Evolutionary conservation across 2,329 filamentous ascomycete species (phyloP), one percentile per base, ranked within the genome.

Genomic region (Hymenoscyphus occultus): DNA sequence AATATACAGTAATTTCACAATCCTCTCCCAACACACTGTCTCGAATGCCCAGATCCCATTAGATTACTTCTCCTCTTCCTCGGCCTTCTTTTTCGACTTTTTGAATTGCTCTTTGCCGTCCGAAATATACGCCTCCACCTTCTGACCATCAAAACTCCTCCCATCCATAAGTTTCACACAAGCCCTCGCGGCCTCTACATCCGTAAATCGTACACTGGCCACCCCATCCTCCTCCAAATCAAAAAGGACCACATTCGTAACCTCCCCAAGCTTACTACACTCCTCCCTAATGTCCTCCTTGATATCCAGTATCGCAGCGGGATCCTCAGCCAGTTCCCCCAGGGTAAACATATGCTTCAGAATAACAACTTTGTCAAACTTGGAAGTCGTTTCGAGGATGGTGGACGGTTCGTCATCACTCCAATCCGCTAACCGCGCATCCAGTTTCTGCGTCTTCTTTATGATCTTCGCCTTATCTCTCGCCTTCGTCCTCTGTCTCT

Each of bases 341-440:
- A 94, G 82, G 1, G 92, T 96, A 78, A 99, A 99, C 90, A 97
- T 96, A 78, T 96, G 88, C 75, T 92, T 92, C 69, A 99, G 80
- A 65, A 98, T 88, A 35, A 97, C 93, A 16, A 91, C 82, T 76
- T 93, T 96, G 72, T 93, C 91, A 79, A 86, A 90, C 73, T 81
- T 83, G 14, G 81, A 82, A 68, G 77, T 83, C 9, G 81, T 83
- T 54, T 86, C 82, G n/a, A 83, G 82, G 31, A 86, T 73, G 31
- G 81, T 77, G 0, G 82, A 84, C 32, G 89, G 85, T 63, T 94
- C 90, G 75, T 98, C 93, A 74, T 97, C 94, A 74, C 92, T 91
- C 95, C 95, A 99, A 77, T 98, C 93, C 3, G 93, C 90, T 40
- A 98, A 86, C 78, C 94, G 93, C 59, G 92, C 94, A 73, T 94